phyloP scores from a whole-genome alignment of 1,284 basidiomycete genomes.

The Tilletiopsis washingtonensis region DNA sequence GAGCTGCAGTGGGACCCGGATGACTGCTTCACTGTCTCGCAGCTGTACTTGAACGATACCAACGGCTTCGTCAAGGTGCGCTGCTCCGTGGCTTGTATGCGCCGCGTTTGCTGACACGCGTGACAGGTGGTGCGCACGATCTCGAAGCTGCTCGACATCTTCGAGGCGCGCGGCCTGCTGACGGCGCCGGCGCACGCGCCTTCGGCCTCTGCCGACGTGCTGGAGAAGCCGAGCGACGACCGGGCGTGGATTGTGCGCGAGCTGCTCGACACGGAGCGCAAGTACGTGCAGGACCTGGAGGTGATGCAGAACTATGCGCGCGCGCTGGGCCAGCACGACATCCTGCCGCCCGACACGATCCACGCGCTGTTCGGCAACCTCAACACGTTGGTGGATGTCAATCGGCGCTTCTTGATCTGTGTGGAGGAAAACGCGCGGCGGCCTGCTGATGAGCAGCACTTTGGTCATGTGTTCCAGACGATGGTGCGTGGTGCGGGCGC shows the following conservation, averaged over 20 bases:
- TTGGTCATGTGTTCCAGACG: conserved; percentile 53
- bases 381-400: conserved; percentile 91
- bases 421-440: conserved; percentile 58
- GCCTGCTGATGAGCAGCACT: conserved; percentile 57
- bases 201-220: conserved; percentile 29
- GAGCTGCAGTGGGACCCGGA: conserved; percentile 51
- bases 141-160: conserved; percentile 70
- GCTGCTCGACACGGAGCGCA: conserved; percentile 87
- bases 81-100: conserved; percentile 4
- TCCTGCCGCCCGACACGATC: conserved; percentile 86
- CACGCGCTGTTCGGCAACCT: conserved; percentile 92
- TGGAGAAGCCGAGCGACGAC: conserved; percentile 51
- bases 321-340: conserved; percentile 64
- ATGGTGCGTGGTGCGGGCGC: conserved; percentile 50
- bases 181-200: conserved; percentile 48
- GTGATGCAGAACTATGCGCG: conserved; percentile 59
- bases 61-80: conserved; percentile 89
- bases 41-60: conserved; percentile 74
- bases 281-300: conserved; percentile 96
- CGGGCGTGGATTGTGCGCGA: conserved; percentile 74
- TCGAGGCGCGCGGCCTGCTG: conserved; percentile 65
- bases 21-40: conserved; percentile 59
- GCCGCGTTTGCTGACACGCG: too few species aligned
- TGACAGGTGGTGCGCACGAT: conserved; percentile 90
- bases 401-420: conserved; percentile 89